Evolutionary conservation across 140 eudicot genomes (phyloP), one percentile per base, ranked within the genome.

Genomic region (Anethum foeniculum): DNA sequence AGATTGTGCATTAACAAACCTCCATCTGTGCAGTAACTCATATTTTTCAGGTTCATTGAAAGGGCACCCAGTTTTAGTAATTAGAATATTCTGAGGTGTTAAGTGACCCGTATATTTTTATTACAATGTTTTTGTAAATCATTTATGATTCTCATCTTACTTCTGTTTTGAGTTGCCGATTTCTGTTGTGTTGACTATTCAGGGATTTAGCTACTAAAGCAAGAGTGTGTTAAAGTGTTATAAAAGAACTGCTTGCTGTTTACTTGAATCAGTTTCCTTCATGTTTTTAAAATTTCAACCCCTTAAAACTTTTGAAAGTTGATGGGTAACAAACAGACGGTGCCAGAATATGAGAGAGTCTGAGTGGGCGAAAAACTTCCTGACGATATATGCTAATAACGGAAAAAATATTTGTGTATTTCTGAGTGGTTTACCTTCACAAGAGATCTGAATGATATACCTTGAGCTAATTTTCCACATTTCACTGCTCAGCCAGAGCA

Each of bases 81-180:
- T 79, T 79, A 28, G 56, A 65, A 79, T 79, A 28, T 47, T 79
- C 25, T n/a, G 82, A 79, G 69, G 82, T 79, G 60, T 75, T 28
- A 38, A 5, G 69, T 79, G 76, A 67, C 25, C 32, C 48, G n/a
- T 38, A 38, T 71, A 19, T 16, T 30, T 68, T 71, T 71, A 68
- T 16, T 32, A 19, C 27, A 18, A 39, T 39, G 76, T 21, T 38
- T 69, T 38, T 71, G 76, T 34, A 71, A 36, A 71, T 71, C 47
- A 2, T 34, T 16, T 71, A 39, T 71, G 28, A 16, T 71, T 38
- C 49, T 11, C 28, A 38, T 71, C 18, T 5, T 34, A 38, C 49
- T 71, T 71, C 51, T 71, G 51, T 34, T 28, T 62, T 19, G 49
- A 32, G 47, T 71, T 38, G n/a, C 76, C 8, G 2, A 13, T 67